Evolutionary conservation across 2,329 filamentous ascomycete genomes (phyloP).

Genomic region (Pseudogymnoascus sp.): DNA sequence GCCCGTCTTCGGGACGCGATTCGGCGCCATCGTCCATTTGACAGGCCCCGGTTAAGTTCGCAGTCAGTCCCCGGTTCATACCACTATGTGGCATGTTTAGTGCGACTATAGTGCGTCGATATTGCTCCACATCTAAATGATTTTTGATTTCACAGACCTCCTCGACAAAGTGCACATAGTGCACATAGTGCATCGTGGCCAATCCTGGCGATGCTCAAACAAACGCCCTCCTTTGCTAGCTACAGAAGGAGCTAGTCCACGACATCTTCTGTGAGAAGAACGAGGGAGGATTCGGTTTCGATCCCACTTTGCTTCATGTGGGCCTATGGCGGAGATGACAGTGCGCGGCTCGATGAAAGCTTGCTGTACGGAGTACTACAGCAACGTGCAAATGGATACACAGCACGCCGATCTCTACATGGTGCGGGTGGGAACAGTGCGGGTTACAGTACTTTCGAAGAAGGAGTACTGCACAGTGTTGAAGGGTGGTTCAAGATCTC

Average conservation of each 20-base stretch:
- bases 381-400: background rate
- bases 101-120: background rate
- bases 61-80: background rate
- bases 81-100: background rate
- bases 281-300: background rate
- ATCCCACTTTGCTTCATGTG: background rate
- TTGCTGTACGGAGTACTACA: background rate
- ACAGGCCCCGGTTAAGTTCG: background rate
- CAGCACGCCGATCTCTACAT: background rate
- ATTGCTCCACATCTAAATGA: background rate
- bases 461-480: background rate
- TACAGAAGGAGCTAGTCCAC: background rate
- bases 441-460: background rate
- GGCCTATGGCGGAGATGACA: background rate
- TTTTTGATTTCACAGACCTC: background rate
- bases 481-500: background rate
- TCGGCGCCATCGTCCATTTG: background rate
- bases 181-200: background rate
- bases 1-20: background rate
- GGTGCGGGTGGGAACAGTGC: background rate
- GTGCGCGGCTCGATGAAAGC: background rate
- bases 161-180: background rate
- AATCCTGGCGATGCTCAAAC: background rate
- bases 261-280: background rate
- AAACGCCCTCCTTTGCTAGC: background rate